These are phyloP conservation scores for Clavispora santaluciae DNA, from an alignment of 805 yeast species.

Conservation along the genomic window DNA sequence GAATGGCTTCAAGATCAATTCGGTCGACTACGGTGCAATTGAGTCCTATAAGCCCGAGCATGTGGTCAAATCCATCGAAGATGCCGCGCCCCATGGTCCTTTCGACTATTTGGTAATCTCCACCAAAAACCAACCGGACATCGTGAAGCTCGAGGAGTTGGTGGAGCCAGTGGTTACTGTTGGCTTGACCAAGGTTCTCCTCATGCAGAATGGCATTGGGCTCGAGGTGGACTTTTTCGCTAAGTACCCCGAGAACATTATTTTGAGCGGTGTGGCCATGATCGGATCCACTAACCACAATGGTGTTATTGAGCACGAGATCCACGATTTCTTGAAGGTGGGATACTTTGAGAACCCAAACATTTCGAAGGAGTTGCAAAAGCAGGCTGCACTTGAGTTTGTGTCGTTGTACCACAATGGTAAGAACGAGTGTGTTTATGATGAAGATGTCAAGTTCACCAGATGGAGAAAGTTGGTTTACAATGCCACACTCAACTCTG, in stretches of 20 bases:
- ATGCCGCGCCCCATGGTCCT: slow-evolving; percentile 26
- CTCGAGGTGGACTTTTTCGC: slow-evolving; percentile 30
- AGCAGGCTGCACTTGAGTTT: slow-evolving; percentile 38
- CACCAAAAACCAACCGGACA: slow-evolving; percentile 65
- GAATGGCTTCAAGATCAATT: slow-evolving; percentile 56
- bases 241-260: slow-evolving; percentile 28
- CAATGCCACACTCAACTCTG: slow-evolving; percentile 63
- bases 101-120: slow-evolving; percentile 59
- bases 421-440: slow-evolving; percentile 35
- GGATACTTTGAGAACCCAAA: slow-evolving; percentile 31
- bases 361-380: slow-evolving; percentile 24
- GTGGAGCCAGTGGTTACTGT: slow-evolving; percentile 42
- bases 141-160: slow-evolving; percentile 45
- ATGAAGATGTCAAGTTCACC: slow-evolving; percentile 43
- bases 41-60: slow-evolving; percentile 50
- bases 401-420: slow-evolving; percentile 43
- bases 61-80: slow-evolving; percentile 43
- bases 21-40: slow-evolving; percentile 57
- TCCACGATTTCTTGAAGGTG: slow-evolving; percentile 20
- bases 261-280: slow-evolving; percentile 33
- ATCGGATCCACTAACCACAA: slow-evolving; percentile 30
- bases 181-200: slow-evolving; percentile 24
- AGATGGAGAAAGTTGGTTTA: slow-evolving; percentile 68
- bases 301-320: slow-evolving; percentile 23
- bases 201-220: slow-evolving; percentile 38